These are phyloP conservation scores for Triticum aestivum DNA, from an alignment of 176 grass and related monocot species.

Conservation along the genomic window IWGSC_CS_RefSeq_v2.1 NC_057807.1:372673424-372673923, in stretches of 20 bases:
- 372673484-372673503: no score
- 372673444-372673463: no score
- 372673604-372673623: background rate
- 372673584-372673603: background rate
- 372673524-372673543: no score
- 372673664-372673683: background rate
- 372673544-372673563: no score
- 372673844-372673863: slow-evolving; percentile 8
- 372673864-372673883: no score
- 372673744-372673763: background rate
- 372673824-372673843: background rate
- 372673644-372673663: background rate
- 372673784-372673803: slow-evolving; percentile 10
- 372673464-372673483: no score
- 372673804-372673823: background rate
- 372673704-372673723: background rate
- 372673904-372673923: slow-evolving; percentile 37
- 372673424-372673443: no score
- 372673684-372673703: background rate
- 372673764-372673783: background rate
- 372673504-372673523: no score
- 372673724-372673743: slow-evolving; percentile 16
- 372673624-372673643: background rate
- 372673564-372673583: background rate
- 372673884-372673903: background rate